A percentile compares a stretch with the other conserved stretches of the same genome.
These are phyloP conservation scores for Phenoliferia sp. DNA, from an alignment of 1,284 basidiomycete genomes.

Conservation along the genomic window DNA sequence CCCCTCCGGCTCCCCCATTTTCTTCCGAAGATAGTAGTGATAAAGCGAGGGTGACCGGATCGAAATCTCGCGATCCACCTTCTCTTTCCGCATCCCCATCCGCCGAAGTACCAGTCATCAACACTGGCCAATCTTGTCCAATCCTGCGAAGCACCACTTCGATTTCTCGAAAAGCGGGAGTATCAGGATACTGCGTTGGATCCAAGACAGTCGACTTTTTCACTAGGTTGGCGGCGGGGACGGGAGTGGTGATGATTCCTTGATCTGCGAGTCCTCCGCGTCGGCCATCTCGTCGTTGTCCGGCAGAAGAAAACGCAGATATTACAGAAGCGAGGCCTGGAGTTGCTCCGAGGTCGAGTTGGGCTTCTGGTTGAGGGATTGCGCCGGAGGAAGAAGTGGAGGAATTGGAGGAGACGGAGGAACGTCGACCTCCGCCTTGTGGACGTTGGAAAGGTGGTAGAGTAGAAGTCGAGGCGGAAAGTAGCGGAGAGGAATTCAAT, in stretches of 20 bases:
- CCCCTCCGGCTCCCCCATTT: slow-evolving; percentile 53
- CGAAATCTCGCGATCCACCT: slow-evolving; percentile 52
- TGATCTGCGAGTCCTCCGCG: slow-evolving; percentile 28
- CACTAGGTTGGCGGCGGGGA: not conserved
- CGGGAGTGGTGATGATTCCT: slow-evolving; percentile 8
- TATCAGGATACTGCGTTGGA: slow-evolving; percentile 34
- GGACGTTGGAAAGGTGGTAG: not conserved
- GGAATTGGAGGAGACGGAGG: not conserved
- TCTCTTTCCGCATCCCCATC: slow-evolving; percentile 44
- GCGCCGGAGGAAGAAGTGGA: slow-evolving; percentile 1
- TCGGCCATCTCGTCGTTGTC: slow-evolving; percentile 17
- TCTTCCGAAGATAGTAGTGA: slow-evolving; percentile 81
- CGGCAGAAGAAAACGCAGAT: slow-evolving; percentile 24
- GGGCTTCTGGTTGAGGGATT: not conserved
- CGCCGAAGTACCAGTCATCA: slow-evolving; percentile 56
- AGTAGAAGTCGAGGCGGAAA: not conserved
- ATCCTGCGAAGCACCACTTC: slow-evolving; percentile 67
- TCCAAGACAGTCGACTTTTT: slow-evolving; percentile 1
- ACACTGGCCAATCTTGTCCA: slow-evolving; percentile 81
- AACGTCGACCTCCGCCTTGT: not conserved
- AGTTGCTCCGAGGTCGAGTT: slow-evolving; percentile 6
- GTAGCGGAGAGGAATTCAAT: not conserved
- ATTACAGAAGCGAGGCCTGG: slow-evolving; percentile 19
- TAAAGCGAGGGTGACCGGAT: slow-evolving; percentile 82
- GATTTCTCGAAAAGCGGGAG: slow-evolving; percentile 39